Evolutionary conservation across 1,139 yeast species (phyloP).

Genomic region (Sugiyamaella paludigena): DNA sequence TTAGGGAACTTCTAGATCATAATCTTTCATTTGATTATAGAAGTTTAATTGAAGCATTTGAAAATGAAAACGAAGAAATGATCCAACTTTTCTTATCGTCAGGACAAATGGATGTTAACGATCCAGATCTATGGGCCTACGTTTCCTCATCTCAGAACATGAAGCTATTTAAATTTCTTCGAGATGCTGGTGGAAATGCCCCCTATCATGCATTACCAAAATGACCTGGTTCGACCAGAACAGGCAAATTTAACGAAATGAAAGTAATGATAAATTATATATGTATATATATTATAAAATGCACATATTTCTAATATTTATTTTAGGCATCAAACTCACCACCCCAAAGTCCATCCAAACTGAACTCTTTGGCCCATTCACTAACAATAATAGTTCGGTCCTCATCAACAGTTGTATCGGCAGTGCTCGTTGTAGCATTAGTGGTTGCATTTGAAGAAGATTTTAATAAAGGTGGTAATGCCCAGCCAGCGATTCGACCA

Average conservation of each 20-base stretch:
- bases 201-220: too few relatives aligned
- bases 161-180: conserved; percentile 1
- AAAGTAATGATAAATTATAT: too few relatives aligned
- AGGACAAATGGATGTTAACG: not conserved
- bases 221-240: too few relatives aligned
- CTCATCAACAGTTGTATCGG: conserved; percentile 31
- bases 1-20: not conserved
- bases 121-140: conserved; percentile 7
- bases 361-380: conserved; percentile 94
- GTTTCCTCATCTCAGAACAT: not conserved
- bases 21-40: not conserved
- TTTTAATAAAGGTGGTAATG: conserved; percentile 54
- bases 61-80: conserved; percentile 6
- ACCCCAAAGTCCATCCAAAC: conserved; percentile 67
- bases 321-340: conserved; percentile 23
- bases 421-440: conserved; percentile 34
- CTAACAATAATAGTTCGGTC: conserved; percentile 81
- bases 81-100: conserved; percentile 2
- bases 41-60: conserved; percentile 6
- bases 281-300: too few relatives aligned
- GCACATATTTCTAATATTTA: too few relatives aligned
- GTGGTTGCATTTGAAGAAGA: conserved; percentile 36
- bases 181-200: not conserved
- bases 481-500: conserved; percentile 92
- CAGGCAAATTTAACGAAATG: too few relatives aligned